Base-by-base conservation (phyloP, 208 protist genomes). In the Crithidia bombi region DNA sequence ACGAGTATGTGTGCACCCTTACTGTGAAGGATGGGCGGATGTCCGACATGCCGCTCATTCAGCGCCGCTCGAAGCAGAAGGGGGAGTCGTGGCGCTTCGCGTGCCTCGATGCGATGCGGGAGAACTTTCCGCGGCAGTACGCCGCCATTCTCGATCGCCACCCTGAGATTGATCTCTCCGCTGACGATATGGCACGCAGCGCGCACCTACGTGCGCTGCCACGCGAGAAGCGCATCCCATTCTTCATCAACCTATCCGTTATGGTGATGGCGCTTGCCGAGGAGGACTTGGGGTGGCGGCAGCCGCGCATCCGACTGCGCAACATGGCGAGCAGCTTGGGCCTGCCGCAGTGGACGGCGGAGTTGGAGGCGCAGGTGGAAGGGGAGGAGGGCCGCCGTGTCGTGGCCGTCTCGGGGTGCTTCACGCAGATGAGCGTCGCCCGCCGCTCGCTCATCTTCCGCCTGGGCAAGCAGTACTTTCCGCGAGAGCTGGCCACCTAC, bases 211-310 rank as follows among this genome's bases (percentile, higher is more conserved):
- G 89, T 52, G 87, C 85, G 23, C 75, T 96, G 35, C 91, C 91
- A 30, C 91, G 89, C 35, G 87, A 94, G 61, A 96, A 94, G 66
- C 91, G 91, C 39, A 83, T 96, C 58, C 69, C 79, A 36, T 88
- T 93, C 78, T 84, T 96, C 11, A 67, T 66, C 10, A 83, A 79
- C 50, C 65, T 96, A 33, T 85, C 90, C 35, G 62, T 77, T 3
- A 80, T 94, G 44, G 81, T 96, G 49, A 46, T 73, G 43, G 82
- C 83, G 36, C 91, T 96, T 73, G 89, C 76, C 21, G 85, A 93
- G 72, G 89, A 96, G 67, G 91, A 96, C 75, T 79, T 94, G 19
- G 91, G 91, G 12, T 96, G 91, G 91, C 71, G 82, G 32, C 85
- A 94, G 65, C 78, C 85, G 52, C 85, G 91, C 21, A 74, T 96